Evolutionary conservation across 805 yeast species (phyloP), one percentile per base, ranked within the genome.

Genomic region (Starmerella potacharoeniae): DNA sequence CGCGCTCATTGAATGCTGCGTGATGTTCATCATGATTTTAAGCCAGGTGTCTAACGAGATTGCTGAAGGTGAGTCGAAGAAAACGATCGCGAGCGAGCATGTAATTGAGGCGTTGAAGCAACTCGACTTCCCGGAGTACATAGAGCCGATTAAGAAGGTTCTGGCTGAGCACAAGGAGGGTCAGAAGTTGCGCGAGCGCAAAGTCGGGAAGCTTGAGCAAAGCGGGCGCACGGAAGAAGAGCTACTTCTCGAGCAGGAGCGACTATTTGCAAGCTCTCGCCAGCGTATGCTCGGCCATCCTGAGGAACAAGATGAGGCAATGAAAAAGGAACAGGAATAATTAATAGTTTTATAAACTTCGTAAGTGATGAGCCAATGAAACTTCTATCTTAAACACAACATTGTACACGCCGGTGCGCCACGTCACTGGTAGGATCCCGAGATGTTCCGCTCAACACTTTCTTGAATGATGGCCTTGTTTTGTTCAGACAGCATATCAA

Each of bases 31-130:
- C 57, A 91, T 93, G 95, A 87, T 91, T 56, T 73, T 91, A 44
- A 85, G 96, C 10, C 87, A 95, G 3, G 95, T 89, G 71, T 84
- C 91, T 54, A 90, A 91, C 64, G 97, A 93, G 59, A 89, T 93
- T 61, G 97, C 97, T 0, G 97, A 93, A 64, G 85, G 84, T 64
- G 98, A 93, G 67, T 82, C 95, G 53, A 93, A 93, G 69, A 93
- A 93, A 70, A 93, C 98, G 2, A 93, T 93, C 45, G 95, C 96
- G 0, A 84, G 95, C 1, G 98, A 93, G 68, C 98, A 93, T 67
- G 97, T 93, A 40, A 77, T 91, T 59, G 85, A 83, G 65, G 97
- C 97, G 0, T 72, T 93, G 46, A 82, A 80, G 58, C 95, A 86
- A 64, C 75, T 93, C 54, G 98, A 95, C 31, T 93, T 88, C 69